Conservation (phyloP, 495 filamentous ascomycete species). For the Cudoniella acicularis region DNA sequence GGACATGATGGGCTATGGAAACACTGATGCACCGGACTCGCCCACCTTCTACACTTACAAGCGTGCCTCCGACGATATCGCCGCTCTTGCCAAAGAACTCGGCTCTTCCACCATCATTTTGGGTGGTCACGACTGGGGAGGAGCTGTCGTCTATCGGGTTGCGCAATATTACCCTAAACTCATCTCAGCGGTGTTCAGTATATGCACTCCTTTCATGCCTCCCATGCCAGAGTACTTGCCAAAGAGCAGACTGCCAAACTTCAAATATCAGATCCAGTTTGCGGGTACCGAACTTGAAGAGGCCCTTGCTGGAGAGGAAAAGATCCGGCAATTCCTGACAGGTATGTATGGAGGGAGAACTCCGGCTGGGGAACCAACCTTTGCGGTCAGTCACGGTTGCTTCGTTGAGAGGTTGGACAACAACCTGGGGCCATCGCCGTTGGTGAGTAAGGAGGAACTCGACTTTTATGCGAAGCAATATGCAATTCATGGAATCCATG, state of each 20-base stretch:
- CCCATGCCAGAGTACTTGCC: constrained; percentile 33
- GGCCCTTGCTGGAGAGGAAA: constrained; percentile 47
- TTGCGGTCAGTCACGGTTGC: constrained; percentile 55
- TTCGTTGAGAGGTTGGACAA: constrained; percentile 42
- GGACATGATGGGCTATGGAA: constrained; percentile 79
- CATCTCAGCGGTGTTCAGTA: constrained; percentile 65
- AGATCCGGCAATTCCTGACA: constrained; percentile 64
- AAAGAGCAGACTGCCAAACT: constrained; percentile 57
- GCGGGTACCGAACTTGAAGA: constrained; percentile 61
- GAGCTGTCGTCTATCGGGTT: constrained; percentile 49
- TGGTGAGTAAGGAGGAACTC: constrained; percentile 66
- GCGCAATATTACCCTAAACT: constrained; percentile 69
- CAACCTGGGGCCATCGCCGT: constrained; percentile 40
- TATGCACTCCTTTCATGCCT: constrained; percentile 71
- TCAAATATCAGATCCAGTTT: constrained; percentile 80
- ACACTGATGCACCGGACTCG: constrained; percentile 57
- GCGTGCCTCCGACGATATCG: constrained; percentile 65
- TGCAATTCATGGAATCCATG: constrained; percentile 65
- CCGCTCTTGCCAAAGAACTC: constrained; percentile 56
- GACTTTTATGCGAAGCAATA: constrained; percentile 74
- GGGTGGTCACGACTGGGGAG: constrained; percentile 86
- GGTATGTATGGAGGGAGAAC: constrained; percentile 63
- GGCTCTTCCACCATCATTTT: constrained; percentile 60
- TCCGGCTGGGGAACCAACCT: constrained; percentile 47
- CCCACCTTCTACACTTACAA: constrained; percentile 63